Percentiles rank a stretch among this genome's conserved stretches.
These are phyloP conservation scores for Schwanniomyces polymorphus DNA, from an alignment of 805 yeast genomes.

Conservation along the genomic window DNA sequence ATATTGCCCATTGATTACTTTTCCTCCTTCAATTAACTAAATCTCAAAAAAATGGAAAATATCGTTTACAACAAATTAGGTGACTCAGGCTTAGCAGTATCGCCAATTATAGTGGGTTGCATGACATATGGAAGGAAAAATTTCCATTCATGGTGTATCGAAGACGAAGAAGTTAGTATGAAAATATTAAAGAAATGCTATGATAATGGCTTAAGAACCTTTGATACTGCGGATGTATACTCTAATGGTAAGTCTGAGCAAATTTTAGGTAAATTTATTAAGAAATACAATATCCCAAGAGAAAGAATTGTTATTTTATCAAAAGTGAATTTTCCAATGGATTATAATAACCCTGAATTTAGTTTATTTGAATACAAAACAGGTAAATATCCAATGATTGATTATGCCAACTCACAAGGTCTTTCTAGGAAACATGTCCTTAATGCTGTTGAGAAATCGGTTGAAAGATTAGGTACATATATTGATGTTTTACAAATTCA, in stretches of 20 bases:
- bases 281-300: too few species aligned
- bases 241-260: too few species aligned
- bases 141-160: constrained; percentile 35
- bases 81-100: constrained; percentile 47
- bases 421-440: constrained; percentile 38
- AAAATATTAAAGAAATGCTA: constrained; percentile 22
- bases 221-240: too few species aligned
- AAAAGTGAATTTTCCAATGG: constrained; percentile 13
- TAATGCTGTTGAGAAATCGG: constrained; percentile 43
- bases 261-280: too few species aligned
- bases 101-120: constrained; percentile 53
- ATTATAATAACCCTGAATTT: constrained; percentile 5
- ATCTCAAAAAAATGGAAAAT: too few species aligned
- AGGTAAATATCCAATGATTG: too few species aligned
- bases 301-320: too few species aligned
- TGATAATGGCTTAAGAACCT: constrained; percentile 20
- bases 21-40: too few species aligned
- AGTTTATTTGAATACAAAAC: too few species aligned
- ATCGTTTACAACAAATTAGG: constrained; percentile 29
- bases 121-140: constrained; percentile 50
- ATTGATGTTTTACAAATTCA: constrained; percentile 60
- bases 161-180: constrained; percentile 25
- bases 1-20: too few species aligned
- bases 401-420: constrained; percentile 23
- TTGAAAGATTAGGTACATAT: constrained; percentile 50